phyloP scores from a whole-genome alignment of 2,329 filamentous ascomycete species.

The Lasiodiplodia theobromae region DNA sequence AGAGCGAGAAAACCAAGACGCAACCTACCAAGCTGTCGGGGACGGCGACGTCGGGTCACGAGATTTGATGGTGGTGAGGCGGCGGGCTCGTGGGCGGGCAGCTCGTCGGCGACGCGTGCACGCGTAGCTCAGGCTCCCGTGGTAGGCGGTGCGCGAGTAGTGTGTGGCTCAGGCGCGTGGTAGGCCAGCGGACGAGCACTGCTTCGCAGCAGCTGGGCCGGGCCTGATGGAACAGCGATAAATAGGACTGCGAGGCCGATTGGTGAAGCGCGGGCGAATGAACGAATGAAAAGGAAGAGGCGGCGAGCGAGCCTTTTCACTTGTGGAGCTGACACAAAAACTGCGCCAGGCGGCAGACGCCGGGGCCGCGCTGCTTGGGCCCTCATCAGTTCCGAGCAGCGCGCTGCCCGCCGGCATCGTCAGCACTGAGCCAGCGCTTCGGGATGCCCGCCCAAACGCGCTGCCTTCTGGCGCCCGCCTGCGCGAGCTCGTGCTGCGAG shows the following conservation, averaged over 20 bases:
- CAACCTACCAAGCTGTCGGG: slow-evolving; percentile 45
- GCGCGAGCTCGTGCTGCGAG: slow-evolving; percentile 3
- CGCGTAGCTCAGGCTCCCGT: slow-evolving; percentile 3
- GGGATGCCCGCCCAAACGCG: not conserved
- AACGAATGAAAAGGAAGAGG: slow-evolving; percentile 25
- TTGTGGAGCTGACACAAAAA: slow-evolving; percentile 21
- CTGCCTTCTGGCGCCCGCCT: not conserved
- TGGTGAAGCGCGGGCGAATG: slow-evolving; percentile 19
- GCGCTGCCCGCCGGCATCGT: not conserved
- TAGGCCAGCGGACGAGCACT: slow-evolving; percentile 14
- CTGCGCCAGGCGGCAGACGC: slow-evolving; percentile 17
- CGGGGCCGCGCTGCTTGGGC: not conserved
- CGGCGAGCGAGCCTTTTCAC: slow-evolving; percentile 23
- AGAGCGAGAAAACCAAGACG: slow-evolving; percentile 31
- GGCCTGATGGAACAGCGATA: slow-evolving; percentile 13
- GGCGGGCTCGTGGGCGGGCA: slow-evolving; percentile 6
- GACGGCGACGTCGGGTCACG: slow-evolving; percentile 45
- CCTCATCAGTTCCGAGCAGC: no score
- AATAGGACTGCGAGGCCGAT: slow-evolving; percentile 23
- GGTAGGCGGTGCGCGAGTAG: slow-evolving; percentile 1
- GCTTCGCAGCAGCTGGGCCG: slow-evolving; percentile 5
- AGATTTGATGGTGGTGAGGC: slow-evolving; percentile 37
- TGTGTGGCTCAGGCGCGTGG: slow-evolving; percentile 22
- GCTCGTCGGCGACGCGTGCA: slow-evolving; percentile 9
- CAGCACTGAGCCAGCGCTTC: not conserved